Percentiles rank a stretch among this genome's conserved stretches.
These are phyloP conservation scores for Raddia distichophylla DNA, from an alignment of 176 grass and related monocot genomes.

Conservation along the genomic window DNA sequence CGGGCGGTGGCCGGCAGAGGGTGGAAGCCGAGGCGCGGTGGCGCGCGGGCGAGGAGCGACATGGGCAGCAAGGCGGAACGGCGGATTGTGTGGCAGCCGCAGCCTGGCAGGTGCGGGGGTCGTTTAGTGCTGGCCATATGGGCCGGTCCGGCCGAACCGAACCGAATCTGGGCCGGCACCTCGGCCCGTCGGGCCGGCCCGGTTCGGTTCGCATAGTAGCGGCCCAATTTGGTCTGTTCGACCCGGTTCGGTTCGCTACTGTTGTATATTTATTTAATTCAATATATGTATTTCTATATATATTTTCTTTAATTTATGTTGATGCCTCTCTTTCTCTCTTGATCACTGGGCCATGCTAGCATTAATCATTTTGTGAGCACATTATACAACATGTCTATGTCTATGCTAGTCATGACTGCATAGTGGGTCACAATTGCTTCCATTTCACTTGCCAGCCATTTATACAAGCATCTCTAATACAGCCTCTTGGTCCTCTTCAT, in stretches of 20 bases:
- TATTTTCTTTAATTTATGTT: too few species aligned
- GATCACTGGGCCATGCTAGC: background rate
- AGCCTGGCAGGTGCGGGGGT: too few species aligned
- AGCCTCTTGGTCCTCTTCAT: background rate
- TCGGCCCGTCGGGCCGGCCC: too few species aligned
- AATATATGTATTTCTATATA: too few species aligned
- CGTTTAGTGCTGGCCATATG: too few species aligned
- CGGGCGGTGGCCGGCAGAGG: background rate
- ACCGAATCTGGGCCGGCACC: too few species aligned
- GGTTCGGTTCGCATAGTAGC: too few species aligned
- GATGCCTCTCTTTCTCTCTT: background rate
- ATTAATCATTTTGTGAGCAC: background rate
- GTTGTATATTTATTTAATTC: too few species aligned
- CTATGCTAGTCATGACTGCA: background rate
- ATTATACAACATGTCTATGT: background rate
- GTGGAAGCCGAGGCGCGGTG: constrained; percentile 19
- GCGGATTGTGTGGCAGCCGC: constrained; percentile 13
- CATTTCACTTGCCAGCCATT: background rate
- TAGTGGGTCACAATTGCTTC: background rate
- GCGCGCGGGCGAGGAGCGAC: constrained; percentile 22
- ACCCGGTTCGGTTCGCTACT: too few species aligned
- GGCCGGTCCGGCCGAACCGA: too few species aligned
- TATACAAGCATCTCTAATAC: background rate
- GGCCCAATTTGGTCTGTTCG: too few species aligned
- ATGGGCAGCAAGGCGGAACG: constrained; percentile 42